Base-by-base conservation (phyloP, 2,329 filamentous ascomycete genomes). In the Epichloe coenophiala region DNA sequence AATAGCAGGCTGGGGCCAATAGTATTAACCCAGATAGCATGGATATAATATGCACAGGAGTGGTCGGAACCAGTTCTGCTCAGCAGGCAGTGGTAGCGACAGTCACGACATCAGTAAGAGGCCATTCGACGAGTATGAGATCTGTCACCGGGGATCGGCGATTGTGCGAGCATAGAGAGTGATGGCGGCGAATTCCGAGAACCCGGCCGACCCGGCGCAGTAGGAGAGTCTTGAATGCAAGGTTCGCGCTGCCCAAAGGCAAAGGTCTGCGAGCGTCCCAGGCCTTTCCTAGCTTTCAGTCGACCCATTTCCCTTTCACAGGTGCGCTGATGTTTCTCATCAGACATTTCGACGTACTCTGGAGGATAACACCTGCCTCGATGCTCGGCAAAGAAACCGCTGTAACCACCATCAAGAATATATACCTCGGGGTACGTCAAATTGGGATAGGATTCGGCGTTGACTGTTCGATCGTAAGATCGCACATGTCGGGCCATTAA, bases 381-480 rank as follows among this genome's bases (percentile, higher is more conserved):
- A 65, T 95, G 82, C 56, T 87, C 75, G 23, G 78, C 72, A 66
- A 91, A 98, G 74, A 98, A 98, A 31, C 82, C 82, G 66, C 89
- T 95, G 72, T 98, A 98, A 42, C 93, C 93, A 54, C 93, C 93
- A 57, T 97, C 89, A 40, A 98, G 75, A 60, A 98, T 95, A 68
- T 98, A 98, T 57, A 97, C 83, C 66, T 98, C 93, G 2, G 93
- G 93, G 62, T 95, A 98, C n/a, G 84, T 89, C 54, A 98, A 80
- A 53, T 76, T 78, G 17, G 93, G 93, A 63, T 97, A 98, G 57
- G 78, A 77, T 65, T 93, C 88, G 49, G 82, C 81, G 67, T 98
- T 98, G 62, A 82, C 75, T 38, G 82, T 81, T 53, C 93, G 88
- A 68, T 98, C 93, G 63, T 88, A 83, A 54, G 88, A 84, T 57